A percentile compares a stretch with the other conserved stretches of the same genome.
Conservation (phyloP, 768 basidiomycete species). For the Gyrodon lividus region DNA sequence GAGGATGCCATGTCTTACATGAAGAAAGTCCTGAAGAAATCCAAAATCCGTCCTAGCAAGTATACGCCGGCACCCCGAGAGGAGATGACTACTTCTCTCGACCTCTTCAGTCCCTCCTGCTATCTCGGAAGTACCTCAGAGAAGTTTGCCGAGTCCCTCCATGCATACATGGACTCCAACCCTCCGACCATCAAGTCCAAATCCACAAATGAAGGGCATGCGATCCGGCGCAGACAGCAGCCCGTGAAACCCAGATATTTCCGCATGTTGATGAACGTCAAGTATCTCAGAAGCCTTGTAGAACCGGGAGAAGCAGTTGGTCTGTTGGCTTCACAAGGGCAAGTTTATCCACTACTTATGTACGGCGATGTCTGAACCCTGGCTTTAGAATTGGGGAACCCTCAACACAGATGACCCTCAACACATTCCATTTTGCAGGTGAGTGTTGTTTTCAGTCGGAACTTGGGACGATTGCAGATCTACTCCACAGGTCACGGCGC, state of each 20-base stretch:
- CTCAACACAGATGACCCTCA: slow-evolving; percentile 99
- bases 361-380: slow-evolving; percentile 2
- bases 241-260: slow-evolving; percentile 59
- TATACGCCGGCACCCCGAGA: slow-evolving; percentile 51
- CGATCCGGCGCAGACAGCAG: slow-evolving; percentile 44
- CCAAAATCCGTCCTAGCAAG: slow-evolving; percentile 43
- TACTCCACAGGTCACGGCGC: slow-evolving; percentile 84
- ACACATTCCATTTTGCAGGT: slow-evolving; percentile 99
- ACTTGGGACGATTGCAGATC: slow-evolving; percentile 1
- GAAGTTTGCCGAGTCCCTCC: slow-evolving; percentile 77
- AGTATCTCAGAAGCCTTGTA: slow-evolving; percentile 90
- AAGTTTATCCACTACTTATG: slow-evolving; percentile 23
- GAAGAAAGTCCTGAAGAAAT: slow-evolving; percentile 86
- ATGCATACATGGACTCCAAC: slow-evolving; percentile 76
- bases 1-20: slow-evolving; percentile 72
- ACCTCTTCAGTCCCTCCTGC: slow-evolving; percentile 72
- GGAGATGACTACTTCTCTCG: slow-evolving; percentile 68
- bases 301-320: slow-evolving; percentile 99
- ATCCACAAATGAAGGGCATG: slow-evolving; percentile 37
- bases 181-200: slow-evolving; percentile 51
- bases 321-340: slow-evolving; percentile 96
- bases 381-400: slow-evolving; percentile 87
- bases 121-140: slow-evolving; percentile 92
- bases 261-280: slow-evolving; percentile 81
- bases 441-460: slow-evolving; percentile 23